phyloP scores from a whole-genome alignment of 2,329 filamentous ascomycete genomes.

The Stemphylium lycopersici region DNA sequence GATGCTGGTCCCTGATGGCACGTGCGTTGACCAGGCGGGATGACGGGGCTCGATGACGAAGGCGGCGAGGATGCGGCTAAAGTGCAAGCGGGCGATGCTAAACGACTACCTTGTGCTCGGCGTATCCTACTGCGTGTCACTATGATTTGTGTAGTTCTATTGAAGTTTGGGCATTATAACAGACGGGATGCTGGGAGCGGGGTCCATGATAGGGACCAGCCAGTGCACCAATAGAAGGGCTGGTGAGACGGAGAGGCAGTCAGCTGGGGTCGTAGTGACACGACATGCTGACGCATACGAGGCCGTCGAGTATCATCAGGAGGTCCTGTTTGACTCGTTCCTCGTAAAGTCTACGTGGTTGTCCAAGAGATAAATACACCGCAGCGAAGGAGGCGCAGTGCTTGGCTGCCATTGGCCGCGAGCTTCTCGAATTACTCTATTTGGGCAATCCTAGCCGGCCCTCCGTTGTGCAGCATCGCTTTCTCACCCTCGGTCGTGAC shows the following conservation, averaged over 20 bases:
- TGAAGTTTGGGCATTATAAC: neutral
- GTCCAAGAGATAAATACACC: neutral
- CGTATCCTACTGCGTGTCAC: neutral
- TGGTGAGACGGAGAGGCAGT: neutral
- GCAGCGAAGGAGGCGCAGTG: neutral
- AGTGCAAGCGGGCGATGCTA: neutral
- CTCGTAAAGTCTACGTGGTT: neutral
- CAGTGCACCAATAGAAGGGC: neutral
- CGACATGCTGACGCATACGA: neutral
- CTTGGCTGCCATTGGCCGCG: slow-evolving; percentile 9
- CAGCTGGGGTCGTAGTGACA: neutral
- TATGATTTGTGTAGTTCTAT: neutral
- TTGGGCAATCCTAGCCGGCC: slow-evolving; percentile 1
- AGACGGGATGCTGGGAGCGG: neutral
- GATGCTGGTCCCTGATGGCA: slow-evolving; percentile 17
- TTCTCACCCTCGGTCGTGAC: neutral
- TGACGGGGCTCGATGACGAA: slow-evolving; percentile 15
- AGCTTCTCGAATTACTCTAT: slow-evolving; percentile 4
- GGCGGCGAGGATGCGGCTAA: neutral
- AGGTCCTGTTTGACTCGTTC: neutral
- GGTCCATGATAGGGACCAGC: neutral
- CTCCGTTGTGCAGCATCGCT: neutral
- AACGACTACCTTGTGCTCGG: neutral
- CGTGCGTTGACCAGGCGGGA: slow-evolving; percentile 22
- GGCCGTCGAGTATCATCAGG: neutral